phyloP scores from a whole-genome alignment of 768 basidiomycete species.

The Lepiota venenata region DNA sequence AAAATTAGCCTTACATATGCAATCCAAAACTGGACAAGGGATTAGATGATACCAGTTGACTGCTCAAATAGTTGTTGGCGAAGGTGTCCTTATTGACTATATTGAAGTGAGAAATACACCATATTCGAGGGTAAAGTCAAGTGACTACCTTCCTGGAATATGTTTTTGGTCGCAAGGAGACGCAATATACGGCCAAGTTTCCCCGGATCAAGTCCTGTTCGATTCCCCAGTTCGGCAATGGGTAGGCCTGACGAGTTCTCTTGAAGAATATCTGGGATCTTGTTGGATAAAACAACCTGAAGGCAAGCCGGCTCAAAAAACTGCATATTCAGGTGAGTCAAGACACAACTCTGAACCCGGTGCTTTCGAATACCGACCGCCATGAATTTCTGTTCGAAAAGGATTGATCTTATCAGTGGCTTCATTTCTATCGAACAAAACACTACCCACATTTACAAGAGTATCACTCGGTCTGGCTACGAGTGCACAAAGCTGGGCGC shows the following conservation, averaged over 20 bases:
- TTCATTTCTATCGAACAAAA: neutral
- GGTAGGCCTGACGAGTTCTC: slow-evolving; percentile 33
- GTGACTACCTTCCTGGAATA: slow-evolving; percentile 29
- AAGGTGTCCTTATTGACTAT: slow-evolving; percentile 30
- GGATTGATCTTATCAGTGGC: neutral
- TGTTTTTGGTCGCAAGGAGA: slow-evolving; percentile 35
- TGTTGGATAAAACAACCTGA: slow-evolving; percentile 29
- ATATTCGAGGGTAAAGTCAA: neutral
- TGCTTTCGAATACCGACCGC: neutral
- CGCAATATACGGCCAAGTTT: slow-evolving; percentile 39
- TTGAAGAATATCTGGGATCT: slow-evolving; percentile 34
- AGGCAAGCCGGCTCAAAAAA: slow-evolving; percentile 30
- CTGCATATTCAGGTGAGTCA: slow-evolving; percentile 10
- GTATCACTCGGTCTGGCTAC: slow-evolving; percentile 28
- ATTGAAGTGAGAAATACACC: neutral
- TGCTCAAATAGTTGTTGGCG: slow-evolving; percentile 34
- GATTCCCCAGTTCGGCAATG: slow-evolving; percentile 26
- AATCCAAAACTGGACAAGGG: slow-evolving; percentile 23
- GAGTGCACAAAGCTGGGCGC: slow-evolving; percentile 28
- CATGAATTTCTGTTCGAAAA: slow-evolving; percentile 15
- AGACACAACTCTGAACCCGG: neutral
- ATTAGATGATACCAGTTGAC: slow-evolving; percentile 23
- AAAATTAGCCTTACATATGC: slow-evolving; percentile 19
- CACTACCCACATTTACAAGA: slow-evolving; percentile 21
- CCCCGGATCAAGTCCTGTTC: slow-evolving; percentile 26